Evolutionary conservation across 805 yeast genomes (phyloP), one percentile per base, ranked within the genome.

Genomic region (Lipomyces mesembrius): DNA sequence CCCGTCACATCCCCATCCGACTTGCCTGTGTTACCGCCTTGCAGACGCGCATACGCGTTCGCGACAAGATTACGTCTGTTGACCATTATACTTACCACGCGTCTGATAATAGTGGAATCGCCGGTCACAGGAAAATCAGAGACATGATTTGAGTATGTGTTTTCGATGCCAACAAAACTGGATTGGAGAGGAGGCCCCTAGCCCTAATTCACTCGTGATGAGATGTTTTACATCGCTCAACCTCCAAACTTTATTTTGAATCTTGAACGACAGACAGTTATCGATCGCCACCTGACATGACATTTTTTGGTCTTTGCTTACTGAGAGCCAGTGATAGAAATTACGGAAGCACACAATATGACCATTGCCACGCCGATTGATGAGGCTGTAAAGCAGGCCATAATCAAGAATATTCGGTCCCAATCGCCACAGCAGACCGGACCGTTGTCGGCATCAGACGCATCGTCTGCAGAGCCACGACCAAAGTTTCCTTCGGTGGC

Each of bases 361-460:
- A 43, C 49, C 1, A 53, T 53, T 8, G 32, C 9, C 32, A 27
- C 32, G n/a, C 9, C 57, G 20, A 29, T 32, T 53, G 57, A 53
- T 7, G 57, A 53, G 57, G 32, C 57, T 53, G 57, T 53, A 12
- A 53, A 22, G 57, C 57, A 22, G 22, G 32, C 57, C 32, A 53
- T 53, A 27, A 27, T 53, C 22, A 53, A n/a, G 57, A 27, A 32
- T 27, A 29, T 53, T 2, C 57, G 57, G 20, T 53, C 57, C 20
- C 57, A 3, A 17, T 53, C 57, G 32, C 57, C 57, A 7, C 35
- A 29, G 35, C 35, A 29, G 9, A n/a, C 57, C 32, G 32, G 3
- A 22, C 7, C n/a, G 14, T 8, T 17, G 32, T 9, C 32, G 1
- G 11, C 3, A 14, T 27, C 57, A 9, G 12, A 43, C 9, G n/a